These are phyloP conservation scores for Calocera viscosa DNA, from an alignment of 768 basidiomycete genomes.

Conservation along the genomic window DNA sequence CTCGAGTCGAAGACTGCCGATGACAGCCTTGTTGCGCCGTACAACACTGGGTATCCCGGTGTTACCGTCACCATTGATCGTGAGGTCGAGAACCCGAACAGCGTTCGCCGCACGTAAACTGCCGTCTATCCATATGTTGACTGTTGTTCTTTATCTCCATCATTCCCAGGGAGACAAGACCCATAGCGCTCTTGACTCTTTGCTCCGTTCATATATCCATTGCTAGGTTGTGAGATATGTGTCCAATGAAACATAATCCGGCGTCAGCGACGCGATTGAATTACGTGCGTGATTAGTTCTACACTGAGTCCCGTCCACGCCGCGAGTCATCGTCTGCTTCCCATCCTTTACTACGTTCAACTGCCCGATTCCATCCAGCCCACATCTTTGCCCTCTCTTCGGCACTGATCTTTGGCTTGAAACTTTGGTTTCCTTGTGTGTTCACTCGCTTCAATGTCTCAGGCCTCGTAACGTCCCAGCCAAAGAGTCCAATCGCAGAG, in stretches of 20 bases:
- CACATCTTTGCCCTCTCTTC: conserved; percentile 51
- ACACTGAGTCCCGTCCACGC: not conserved
- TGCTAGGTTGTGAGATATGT: conserved; percentile 7
- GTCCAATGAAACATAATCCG: conserved; percentile 6
- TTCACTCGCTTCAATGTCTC: conserved; percentile 79
- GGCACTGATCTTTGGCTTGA: conserved; percentile 45
- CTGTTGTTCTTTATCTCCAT: not conserved
- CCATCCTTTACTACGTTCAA: conserved; percentile 76
- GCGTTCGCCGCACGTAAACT: not conserved
- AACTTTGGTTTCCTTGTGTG: conserved; percentile 62
- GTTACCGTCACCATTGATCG: conserved; percentile 49
- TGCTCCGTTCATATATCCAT: not conserved
- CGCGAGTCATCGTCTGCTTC: conserved; percentile 34
- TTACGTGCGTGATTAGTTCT: not conserved
- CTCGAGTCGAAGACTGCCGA: conserved; percentile 23
- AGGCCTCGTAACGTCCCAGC: conserved; percentile 79
- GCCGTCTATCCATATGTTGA: not conserved
- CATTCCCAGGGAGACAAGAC: not conserved
- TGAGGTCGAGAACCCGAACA: conserved; percentile 36
- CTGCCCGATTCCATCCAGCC: conserved; percentile 77
- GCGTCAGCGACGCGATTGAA: conserved; percentile 1
- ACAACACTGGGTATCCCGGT: conserved; percentile 27
- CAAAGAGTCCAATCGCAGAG: conserved; percentile 72
- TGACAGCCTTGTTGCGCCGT: conserved; percentile 14
- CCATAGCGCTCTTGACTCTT: not conserved